Base-by-base conservation (phyloP, 2,329 filamentous ascomycete species). In the Pyrenophora tritici-repentis region DNA sequence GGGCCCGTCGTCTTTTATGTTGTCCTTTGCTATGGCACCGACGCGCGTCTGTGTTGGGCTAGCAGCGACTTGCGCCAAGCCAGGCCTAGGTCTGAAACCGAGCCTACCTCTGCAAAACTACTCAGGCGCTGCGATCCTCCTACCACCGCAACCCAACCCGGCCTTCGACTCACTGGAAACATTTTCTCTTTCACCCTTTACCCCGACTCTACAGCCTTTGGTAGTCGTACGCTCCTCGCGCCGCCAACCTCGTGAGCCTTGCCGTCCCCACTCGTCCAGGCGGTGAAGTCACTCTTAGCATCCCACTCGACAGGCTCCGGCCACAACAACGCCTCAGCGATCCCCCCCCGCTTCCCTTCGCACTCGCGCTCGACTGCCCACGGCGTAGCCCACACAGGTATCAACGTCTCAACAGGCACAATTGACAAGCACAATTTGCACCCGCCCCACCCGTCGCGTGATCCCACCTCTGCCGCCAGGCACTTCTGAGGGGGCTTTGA, bases 401-500 rank as follows among this genome's bases (percentile, higher is more conserved):
- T 50, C 47, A 52, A 45, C 42, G 48, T 47, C 50, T 55, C 57
- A 46, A 62, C 58, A 29, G 58, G 55, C 56, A 56, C 59, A 59
- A 68, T 70, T 70, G 64, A 71, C 62, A 44, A 49, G 42, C 47
- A 48, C 62, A 50, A 50, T 50, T 52, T 52, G 59, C 56, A 64
- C 53, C 53, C 50, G 61, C 61, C 61, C 56, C 50, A 45, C 55
- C 50, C 64, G 67, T 72, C 70, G 66, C 67, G 67, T 69, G 63
- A 62, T 67, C 66, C 61, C 63, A 59, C 36, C 59, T 59, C 55
- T 64, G 63, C 69, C 65, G 64, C 58, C 62, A 63, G 65, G 67
- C 62, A 62, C 63, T 65, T 70, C 65, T 70, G 69, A 72, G 68
- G 72, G 72, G 72, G 70, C 72, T 72, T 71, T 54, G 70, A 72